Base-by-base conservation (phyloP, 805 yeast species). In the Candida nitratophila region DNA sequence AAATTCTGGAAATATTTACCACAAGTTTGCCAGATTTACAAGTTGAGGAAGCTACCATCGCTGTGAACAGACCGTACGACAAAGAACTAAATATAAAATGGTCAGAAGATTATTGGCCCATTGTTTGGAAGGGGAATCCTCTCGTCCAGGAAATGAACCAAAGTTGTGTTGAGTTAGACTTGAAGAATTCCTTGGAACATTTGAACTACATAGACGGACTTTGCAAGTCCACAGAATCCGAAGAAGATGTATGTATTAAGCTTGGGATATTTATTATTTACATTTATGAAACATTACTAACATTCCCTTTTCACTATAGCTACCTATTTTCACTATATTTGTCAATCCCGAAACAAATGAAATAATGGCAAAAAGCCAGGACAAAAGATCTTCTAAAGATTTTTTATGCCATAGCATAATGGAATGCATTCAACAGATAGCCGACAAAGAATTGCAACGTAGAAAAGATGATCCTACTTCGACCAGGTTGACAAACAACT, bases 41-140 rank as follows among this genome's bases (percentile, higher is more conserved):
- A 61, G 21, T 63, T 6, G 54, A 47, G 10, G 35, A 50, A 22
- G 47, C 56, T 2, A 45, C 62, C 4, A 76, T 86, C 1, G 93
- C 97, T 0, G 54, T 54, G 22, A 70, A 69, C 44, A 73, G 76
- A n/a, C 95, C 97, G 0, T 69, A 74, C 5, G 79, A 87, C 3
- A 85, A 82, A 51, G 88, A 82, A n/a, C 60, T 78, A 15, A 74
- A 83, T 20, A 46, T 62, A 1, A 66, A 68, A 36, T 90, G 96
- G 96, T 74, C 89, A 2, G 44, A 61, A 4, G 51, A 65, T 16
- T 76, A 73, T 50, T 91, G 98, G 99, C 98, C 98, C 0, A 65
- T 87, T 43, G 72, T 87, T 34, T 93, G 98, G 98, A 81, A 89
- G 52, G 98, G 98, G 0, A 88, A 90, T 56, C 95, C 96, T 0